Conservation (phyloP, 768 basidiomycete species). For the Termitomyces sp. region DNA sequence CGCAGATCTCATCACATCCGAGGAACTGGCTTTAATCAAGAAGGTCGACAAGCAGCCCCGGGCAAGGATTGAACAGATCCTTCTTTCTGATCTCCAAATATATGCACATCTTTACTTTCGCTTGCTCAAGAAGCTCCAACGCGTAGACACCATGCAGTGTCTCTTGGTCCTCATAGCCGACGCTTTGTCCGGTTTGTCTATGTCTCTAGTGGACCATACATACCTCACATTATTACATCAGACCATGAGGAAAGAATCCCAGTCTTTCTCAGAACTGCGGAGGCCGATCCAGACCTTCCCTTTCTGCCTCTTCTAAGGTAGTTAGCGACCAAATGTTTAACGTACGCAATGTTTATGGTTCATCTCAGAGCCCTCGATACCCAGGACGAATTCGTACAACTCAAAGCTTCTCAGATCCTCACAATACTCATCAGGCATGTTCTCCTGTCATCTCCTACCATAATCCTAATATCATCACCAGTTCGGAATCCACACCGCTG, state of each 20-base stretch:
- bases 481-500: conserved; percentile 48
- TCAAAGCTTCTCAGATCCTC: conserved; percentile 85
- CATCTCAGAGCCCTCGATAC: conserved; percentile 67
- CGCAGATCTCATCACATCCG: conserved; percentile 82
- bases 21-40: conserved; percentile 87
- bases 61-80: conserved; percentile 69
- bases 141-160: conserved; percentile 85
- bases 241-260: conserved; percentile 88
- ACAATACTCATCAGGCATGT: conserved; percentile 81
- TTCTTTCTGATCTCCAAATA: conserved; percentile 76
- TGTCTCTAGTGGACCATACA: neutral
- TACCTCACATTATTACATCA: conserved; percentile 23
- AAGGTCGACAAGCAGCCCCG: conserved; percentile 81
- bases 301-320: conserved; percentile 79
- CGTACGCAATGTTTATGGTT: conserved; percentile 13
- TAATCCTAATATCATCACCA: conserved; percentile 18
- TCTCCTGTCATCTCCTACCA: conserved; percentile 4
- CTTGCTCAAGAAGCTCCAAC: conserved; percentile 78
- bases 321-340: conserved; percentile 3
- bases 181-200: conserved; percentile 67
- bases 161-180: conserved; percentile 87
- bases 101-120: conserved; percentile 90
- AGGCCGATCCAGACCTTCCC: conserved; percentile 76
- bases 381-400: conserved; percentile 93
- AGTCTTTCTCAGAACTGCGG: conserved; percentile 60